These are phyloP conservation scores for Hypsizygus marmoreus DNA, from an alignment of 768 basidiomycete species.

Conservation along the genomic window DNA sequence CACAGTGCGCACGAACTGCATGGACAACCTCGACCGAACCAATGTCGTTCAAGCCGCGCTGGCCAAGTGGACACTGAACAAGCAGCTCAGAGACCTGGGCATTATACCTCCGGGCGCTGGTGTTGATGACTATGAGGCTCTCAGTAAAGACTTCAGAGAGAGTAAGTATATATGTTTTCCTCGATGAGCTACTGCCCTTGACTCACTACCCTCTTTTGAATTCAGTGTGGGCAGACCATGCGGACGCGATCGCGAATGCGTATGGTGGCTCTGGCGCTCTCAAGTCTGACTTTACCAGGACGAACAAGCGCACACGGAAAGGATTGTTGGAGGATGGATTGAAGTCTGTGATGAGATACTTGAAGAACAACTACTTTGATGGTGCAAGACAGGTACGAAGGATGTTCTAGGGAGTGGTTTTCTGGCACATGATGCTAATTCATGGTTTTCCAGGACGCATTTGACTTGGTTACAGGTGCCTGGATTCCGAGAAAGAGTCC, in stretches of 20 bases:
- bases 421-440: conserved; percentile 1
- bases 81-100: conserved; percentile 73
- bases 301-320: conserved; percentile 81
- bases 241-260: conserved; percentile 84
- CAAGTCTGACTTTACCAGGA: conserved; percentile 96
- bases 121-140: conserved; percentile 80
- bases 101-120: conserved; percentile 69
- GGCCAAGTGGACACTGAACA: conserved; percentile 81
- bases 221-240: conserved; percentile 97
- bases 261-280: conserved; percentile 95
- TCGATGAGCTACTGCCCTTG: not conserved
- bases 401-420: conserved; percentile 15
- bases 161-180: conserved; percentile 52
- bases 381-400: conserved; percentile 87
- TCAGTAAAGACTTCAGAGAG: conserved; percentile 85
- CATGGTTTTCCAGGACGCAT: conserved; percentile 70
- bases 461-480: conserved; percentile 88
- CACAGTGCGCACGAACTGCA: conserved; percentile 91
- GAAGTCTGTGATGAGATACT: conserved; percentile 82
- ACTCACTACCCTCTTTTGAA: conserved; percentile 7
- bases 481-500: conserved; percentile 86
- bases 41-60: conserved; percentile 94
- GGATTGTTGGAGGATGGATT: conserved; percentile 84
- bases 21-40: conserved; percentile 96
- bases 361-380: conserved; percentile 97